Percentiles rank a stretch among this genome's conserved stretches.
These are phyloP conservation scores for Pterulicium gracile DNA, from an alignment of 1,284 basidiomycete genomes.

Conservation along the genomic window DNA sequence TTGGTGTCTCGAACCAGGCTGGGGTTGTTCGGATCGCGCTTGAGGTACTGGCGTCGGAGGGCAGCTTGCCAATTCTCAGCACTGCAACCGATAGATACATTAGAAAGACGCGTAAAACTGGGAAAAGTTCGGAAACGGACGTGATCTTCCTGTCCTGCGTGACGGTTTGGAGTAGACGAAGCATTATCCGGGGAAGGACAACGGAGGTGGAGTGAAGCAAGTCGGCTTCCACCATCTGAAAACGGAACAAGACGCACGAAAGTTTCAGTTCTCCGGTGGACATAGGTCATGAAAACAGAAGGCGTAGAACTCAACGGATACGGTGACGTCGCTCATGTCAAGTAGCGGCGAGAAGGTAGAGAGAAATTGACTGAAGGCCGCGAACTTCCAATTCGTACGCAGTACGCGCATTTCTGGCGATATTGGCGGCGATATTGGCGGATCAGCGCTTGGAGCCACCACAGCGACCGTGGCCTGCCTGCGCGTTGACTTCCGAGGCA, in stretches of 20 bases:
- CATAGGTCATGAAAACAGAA: conserved; percentile 10
- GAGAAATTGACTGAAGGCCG: conserved; percentile 73
- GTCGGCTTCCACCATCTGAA: conserved; percentile 69
- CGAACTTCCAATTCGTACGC: conserved; percentile 75
- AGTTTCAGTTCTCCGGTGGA: too few relatives aligned
- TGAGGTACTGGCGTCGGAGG: conserved; percentile 61
- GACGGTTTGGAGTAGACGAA: conserved; percentile 56
- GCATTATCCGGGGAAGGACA: conserved; percentile 63
- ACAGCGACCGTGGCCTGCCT: too few relatives aligned
- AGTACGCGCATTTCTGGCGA: too few relatives aligned
- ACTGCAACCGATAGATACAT: conserved; percentile 32
- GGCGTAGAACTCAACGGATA: conserved; percentile 37
- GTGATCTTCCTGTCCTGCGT: conserved; percentile 73
- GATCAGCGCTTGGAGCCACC: too few relatives aligned
- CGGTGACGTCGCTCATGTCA: conserved; percentile 49
- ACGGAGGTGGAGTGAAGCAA: conserved; percentile 45
- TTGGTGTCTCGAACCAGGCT: conserved; percentile 8
- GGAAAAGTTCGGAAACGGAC: conserved; percentile 32
- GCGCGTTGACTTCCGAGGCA: too few relatives aligned
- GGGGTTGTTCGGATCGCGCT: conserved; percentile 38
- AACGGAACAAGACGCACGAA: conserved; percentile 9
- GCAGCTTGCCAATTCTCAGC: conserved; percentile 65
- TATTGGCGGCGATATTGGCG: too few relatives aligned
- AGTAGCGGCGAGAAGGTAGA: conserved; percentile 63
- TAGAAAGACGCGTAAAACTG: conserved; percentile 13